Evolutionary conservation across 106 monocot genomes (phyloP).

Genomic region (Hemerocallis citrina): DNA sequence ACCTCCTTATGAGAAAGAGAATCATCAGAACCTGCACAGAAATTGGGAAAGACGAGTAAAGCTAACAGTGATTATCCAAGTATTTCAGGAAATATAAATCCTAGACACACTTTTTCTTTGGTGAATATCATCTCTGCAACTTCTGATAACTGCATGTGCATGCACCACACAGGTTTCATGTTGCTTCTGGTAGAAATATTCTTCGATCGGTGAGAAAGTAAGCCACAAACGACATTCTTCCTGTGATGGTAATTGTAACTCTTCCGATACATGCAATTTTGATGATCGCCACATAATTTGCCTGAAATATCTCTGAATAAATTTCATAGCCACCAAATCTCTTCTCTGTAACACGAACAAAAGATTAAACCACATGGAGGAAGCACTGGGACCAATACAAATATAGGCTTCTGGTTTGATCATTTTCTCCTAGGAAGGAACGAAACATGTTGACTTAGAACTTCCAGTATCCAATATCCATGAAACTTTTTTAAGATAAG

Average conservation of each 20-base stretch:
- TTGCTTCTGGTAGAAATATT: constrained; percentile 97
- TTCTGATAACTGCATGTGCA: constrained; percentile 68
- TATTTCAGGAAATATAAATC: constrained; percentile 14
- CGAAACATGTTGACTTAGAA: too few relatives aligned
- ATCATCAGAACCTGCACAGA: constrained; percentile 31
- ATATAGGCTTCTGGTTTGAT: too few relatives aligned
- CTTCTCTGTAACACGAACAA: constrained; percentile 41
- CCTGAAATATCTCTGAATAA: constrained; percentile 63
- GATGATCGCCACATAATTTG: constrained; percentile 99
- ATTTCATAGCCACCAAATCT: constrained; percentile 69
- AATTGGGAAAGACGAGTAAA: neutral
- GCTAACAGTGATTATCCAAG: neutral
- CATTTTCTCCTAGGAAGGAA: too few relatives aligned
- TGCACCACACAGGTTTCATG: constrained; percentile 69
- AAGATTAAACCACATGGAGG: too few relatives aligned
- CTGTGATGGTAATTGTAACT: constrained; percentile 81
- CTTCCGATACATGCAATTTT: constrained; percentile 81
- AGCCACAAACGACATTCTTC: constrained; percentile 74
- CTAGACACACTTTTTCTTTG: constrained; percentile 18
- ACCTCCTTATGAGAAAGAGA: constrained; percentile 64
- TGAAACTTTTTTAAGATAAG: too few relatives aligned
- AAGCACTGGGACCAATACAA: too few relatives aligned
- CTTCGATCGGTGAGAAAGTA: constrained; percentile 81
- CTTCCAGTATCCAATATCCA: too few relatives aligned
- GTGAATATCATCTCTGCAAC: constrained; percentile 34